phyloP scores from a whole-genome alignment of 148 eudicot species.

The Rhododendron kiyosumense region DNA sequence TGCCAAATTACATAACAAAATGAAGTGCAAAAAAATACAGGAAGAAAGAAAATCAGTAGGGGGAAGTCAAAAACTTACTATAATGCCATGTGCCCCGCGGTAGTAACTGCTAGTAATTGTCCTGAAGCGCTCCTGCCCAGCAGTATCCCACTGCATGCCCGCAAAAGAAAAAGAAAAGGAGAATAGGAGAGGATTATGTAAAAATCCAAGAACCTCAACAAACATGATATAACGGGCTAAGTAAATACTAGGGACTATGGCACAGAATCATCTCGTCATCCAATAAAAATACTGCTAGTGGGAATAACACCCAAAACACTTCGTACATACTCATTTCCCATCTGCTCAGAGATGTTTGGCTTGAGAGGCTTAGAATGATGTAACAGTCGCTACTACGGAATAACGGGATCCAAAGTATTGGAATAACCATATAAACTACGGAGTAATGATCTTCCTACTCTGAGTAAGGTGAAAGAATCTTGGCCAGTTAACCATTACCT shows the following conservation, averaged over 20 bases:
- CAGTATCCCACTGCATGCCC: conserved; percentile 52
- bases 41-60: not conserved
- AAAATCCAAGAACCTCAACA: not conserved
- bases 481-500: not conserved
- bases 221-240: not conserved
- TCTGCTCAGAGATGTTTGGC: not conserved
- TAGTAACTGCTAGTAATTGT: conserved; percentile 59
- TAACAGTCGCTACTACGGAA: not conserved
- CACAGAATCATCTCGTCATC: not conserved
- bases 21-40: not conserved
- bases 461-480: not conserved
- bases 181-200: not conserved
- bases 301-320: not conserved
- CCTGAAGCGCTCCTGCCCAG: conserved; percentile 56
- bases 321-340: not conserved
- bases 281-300: not conserved
- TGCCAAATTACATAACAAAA: not conserved
- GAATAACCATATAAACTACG: not conserved
- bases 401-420: not conserved
- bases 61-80: conserved; percentile 18
- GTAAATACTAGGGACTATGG: not conserved
- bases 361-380: not conserved
- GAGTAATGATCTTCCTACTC: not conserved
- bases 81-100: conserved; percentile 56
- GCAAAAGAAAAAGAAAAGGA: not conserved